Evolutionary conservation across 305 asterid species (phyloP).

Genomic region (Lippia alba): DNA sequence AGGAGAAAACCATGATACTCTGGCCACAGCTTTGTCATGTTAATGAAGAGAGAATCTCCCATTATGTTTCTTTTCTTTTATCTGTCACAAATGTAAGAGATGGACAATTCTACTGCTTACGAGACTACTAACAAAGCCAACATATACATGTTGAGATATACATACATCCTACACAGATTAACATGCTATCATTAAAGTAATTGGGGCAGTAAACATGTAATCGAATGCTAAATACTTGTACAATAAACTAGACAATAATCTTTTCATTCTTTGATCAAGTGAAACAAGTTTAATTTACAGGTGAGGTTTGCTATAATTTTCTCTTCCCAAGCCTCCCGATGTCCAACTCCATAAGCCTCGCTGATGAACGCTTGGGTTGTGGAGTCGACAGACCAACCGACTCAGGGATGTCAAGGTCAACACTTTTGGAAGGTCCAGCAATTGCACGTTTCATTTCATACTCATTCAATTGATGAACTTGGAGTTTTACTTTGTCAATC

Average conservation of each 20-base stretch:
- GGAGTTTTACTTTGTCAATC: constrained; percentile 67
- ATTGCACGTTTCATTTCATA: constrained; percentile 70
- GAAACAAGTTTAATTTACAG: constrained; percentile 22
- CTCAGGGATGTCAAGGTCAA: constrained; percentile 92
- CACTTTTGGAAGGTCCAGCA: constrained; percentile 68
- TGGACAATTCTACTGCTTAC: too few relatives aligned
- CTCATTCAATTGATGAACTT: constrained; percentile 63
- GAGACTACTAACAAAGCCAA: too few relatives aligned
- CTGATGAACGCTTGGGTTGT: constrained; percentile 52
- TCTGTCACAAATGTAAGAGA: too few relatives aligned
- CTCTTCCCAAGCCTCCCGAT: constrained; percentile 79
- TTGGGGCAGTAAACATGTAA: not conserved
- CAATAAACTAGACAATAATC: not conserved
- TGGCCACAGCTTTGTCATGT: not conserved
- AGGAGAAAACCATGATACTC: constrained; percentile 7
- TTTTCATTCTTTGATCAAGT: not conserved
- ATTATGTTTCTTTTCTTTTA: not conserved
- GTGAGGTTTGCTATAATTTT: constrained; percentile 40
- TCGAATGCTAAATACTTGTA: not conserved
- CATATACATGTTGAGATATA: not conserved
- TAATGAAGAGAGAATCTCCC: not conserved
- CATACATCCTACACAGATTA: not conserved
- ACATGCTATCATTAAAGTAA: not conserved
- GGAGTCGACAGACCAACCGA: constrained; percentile 75
- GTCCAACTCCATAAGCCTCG: constrained; percentile 83